A percentile compares a stretch with the other conserved stretches of the same genome.
phyloP scores from a whole-genome alignment of 2,329 filamentous ascomycete species.

The Phyllosticta citribraziliensis region DNA sequence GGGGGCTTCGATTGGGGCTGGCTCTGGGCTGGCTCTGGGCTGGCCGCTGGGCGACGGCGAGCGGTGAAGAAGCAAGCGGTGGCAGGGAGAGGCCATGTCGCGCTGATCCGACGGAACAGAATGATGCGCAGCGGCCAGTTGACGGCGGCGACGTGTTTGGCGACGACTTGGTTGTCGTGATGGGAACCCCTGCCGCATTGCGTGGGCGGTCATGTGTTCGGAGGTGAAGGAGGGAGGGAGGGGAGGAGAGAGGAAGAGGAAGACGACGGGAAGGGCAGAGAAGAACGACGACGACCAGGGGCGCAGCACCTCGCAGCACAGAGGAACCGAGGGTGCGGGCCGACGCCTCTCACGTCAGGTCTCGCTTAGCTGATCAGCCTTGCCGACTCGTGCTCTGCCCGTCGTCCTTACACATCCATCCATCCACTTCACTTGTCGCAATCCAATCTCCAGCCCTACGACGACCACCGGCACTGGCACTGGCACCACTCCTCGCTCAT shows the following conservation, averaged over 20 bases:
- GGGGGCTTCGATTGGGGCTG: no score
- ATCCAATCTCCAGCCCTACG: no score
- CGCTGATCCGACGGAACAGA: constrained; percentile 7
- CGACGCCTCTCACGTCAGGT: neutral
- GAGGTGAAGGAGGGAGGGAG: neutral
- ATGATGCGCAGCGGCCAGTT: constrained; percentile 9
- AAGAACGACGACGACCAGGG: neutral
- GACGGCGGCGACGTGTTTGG: constrained; percentile 7
- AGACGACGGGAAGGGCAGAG: neutral
- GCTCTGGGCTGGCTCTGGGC: no score
- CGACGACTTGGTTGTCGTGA: constrained; percentile 7
- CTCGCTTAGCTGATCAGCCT: neutral
- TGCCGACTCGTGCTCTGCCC: neutral
- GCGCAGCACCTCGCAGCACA: neutral
- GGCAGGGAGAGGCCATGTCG: neutral
- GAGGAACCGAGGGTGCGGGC: neutral
- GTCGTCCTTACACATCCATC: neutral
- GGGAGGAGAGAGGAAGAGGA: neutral
- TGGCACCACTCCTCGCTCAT: no score
- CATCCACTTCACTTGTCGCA: no score
- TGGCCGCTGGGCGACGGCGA: neutral
- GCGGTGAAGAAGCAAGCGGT: constrained; percentile 5
- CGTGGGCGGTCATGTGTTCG: constrained; percentile 19
- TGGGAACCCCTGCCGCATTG: constrained; percentile 18
- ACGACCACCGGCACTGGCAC: no score